Evolutionary conservation across 1,284 basidiomycete species (phyloP).

Genomic region (Phaffia rhodozyma): DNA sequence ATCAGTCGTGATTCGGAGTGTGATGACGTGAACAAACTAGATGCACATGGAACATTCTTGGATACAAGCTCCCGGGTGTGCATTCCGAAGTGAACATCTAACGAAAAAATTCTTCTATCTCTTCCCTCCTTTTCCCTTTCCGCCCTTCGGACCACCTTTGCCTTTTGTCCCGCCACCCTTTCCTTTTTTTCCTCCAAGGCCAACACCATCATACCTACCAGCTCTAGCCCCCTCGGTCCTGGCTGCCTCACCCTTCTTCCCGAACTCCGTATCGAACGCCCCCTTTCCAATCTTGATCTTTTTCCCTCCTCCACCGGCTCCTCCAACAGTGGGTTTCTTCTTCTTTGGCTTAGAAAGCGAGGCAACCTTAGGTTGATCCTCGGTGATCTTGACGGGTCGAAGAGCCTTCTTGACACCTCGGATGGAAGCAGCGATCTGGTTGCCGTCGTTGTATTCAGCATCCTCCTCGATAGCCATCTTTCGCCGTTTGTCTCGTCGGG

Average conservation of each 20-base stretch:
- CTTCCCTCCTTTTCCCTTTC: background rate
- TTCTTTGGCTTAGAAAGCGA: constrained; percentile 29
- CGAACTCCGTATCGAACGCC: constrained; percentile 17
- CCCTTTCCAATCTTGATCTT: constrained; percentile 19
- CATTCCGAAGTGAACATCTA: background rate
- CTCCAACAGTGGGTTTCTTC: constrained; percentile 23
- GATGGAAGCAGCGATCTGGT: constrained; percentile 57
- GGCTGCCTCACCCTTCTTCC: constrained; percentile 14
- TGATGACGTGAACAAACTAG: constrained; percentile 33
- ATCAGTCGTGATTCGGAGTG: constrained; percentile 92
- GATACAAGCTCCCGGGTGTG: background rate
- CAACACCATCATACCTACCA: constrained; percentile 17
- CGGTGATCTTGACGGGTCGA: constrained; percentile 47
- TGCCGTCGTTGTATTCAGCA: constrained; percentile 46
- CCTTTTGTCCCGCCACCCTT: background rate
- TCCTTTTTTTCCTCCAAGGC: background rate
- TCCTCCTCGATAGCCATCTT: constrained; percentile 76
- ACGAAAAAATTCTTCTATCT: background rate
- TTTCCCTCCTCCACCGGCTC: constrained; percentile 13
- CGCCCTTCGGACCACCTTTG: constrained; percentile 14
- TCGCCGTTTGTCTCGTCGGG: constrained; percentile 67
- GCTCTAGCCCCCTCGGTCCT: constrained; percentile 15
- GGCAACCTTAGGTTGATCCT: constrained; percentile 30
- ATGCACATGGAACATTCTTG: too few relatives aligned
- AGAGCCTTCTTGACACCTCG: constrained; percentile 69